Evolutionary conservation across 306 rosid species (phyloP).

Genomic region (Citrullus mucosospermus): DNA sequence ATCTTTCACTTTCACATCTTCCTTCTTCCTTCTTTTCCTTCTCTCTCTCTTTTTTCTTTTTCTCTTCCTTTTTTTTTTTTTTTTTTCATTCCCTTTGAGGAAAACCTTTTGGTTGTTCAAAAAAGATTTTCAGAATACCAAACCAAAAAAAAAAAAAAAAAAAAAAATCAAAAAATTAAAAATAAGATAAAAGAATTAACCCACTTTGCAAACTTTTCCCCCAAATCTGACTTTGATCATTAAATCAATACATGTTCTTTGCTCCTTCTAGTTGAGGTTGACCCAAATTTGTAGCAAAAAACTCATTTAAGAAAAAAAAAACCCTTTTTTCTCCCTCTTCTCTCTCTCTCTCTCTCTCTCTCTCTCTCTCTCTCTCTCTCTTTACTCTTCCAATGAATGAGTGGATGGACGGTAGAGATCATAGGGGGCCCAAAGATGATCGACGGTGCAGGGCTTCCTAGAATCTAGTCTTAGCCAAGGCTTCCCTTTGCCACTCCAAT

Average conservation of each 20-base stretch:
- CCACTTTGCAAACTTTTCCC: not conserved
- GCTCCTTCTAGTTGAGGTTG: not conserved
- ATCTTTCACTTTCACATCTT: not conserved
- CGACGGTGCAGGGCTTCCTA: conserved; percentile 63
- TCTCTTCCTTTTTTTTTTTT: not conserved
- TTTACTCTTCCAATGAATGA: conserved; percentile 56
- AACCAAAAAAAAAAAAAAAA: not conserved
- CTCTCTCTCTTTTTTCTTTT: not conserved
- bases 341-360: not conserved
- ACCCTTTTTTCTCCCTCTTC: not conserved
- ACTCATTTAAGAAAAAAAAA: not conserved
- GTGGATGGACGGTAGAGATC: conserved; percentile 55
- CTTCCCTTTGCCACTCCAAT: conserved; percentile 94
- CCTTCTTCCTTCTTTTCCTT: not conserved
- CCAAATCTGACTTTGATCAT: not conserved
- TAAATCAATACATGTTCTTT: not conserved
- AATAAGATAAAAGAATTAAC: not conserved
- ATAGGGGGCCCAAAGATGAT: conserved; percentile 80
- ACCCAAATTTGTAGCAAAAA: not conserved
- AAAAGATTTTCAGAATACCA: not conserved
- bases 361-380: not conserved
- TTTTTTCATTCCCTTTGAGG: not conserved
- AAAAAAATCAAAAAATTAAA: not conserved
- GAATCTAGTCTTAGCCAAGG: conserved; percentile 94
- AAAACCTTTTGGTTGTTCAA: not conserved